A percentile compares a stretch with the other conserved stretches of the same genome.
These are phyloP conservation scores for Polyporus tsugae DNA, from an alignment of 1,284 basidiomycete genomes.

Conservation along the genomic window DNA sequence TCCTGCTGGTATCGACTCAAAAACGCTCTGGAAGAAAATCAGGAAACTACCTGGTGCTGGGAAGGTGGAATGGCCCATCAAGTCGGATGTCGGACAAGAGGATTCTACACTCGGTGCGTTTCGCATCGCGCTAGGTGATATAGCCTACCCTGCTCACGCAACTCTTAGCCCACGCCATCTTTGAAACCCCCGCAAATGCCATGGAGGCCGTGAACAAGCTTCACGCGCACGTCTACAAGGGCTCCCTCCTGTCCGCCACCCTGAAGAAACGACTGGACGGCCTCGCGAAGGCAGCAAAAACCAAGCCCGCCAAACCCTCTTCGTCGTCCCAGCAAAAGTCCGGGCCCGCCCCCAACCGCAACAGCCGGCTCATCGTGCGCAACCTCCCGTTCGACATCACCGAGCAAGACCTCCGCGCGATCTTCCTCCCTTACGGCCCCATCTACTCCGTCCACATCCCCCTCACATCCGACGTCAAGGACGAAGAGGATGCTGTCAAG, in stretches of 20 bases:
- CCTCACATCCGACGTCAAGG: conserved; percentile 39
- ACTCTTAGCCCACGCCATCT: conserved; percentile 76
- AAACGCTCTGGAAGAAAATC: conserved; percentile 88
- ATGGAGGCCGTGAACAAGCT: conserved; percentile 82
- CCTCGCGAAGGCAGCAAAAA: conserved; percentile 58
- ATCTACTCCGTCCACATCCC: conserved; percentile 90
- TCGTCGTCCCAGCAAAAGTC: conserved; percentile 39
- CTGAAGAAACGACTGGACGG: conserved; percentile 90
- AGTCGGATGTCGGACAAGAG: conserved; percentile 53
- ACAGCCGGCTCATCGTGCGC: conserved; percentile 89
- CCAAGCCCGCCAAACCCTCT: conserved; percentile 36
- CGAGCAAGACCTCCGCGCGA: conserved; percentile 86
- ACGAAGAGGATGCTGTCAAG: conserved; percentile 35
- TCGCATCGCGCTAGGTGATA: background rate
- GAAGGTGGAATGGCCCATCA: conserved; percentile 75
- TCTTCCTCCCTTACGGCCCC: conserved; percentile 91
- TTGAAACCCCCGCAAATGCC: conserved; percentile 77
- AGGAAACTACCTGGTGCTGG: conserved; percentile 80
- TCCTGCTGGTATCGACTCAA: conserved; percentile 73
- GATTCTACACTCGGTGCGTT: conserved; percentile 47
- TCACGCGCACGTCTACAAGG: conserved; percentile 95
- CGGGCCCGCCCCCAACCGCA: conserved; percentile 65
- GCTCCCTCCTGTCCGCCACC: conserved; percentile 85
- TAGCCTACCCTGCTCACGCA: background rate
- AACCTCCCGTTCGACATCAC: conserved; percentile 89